Base-by-base conservation (phyloP, 2,329 filamentous ascomycete genomes). In the Botryotinia globosa region DNA sequence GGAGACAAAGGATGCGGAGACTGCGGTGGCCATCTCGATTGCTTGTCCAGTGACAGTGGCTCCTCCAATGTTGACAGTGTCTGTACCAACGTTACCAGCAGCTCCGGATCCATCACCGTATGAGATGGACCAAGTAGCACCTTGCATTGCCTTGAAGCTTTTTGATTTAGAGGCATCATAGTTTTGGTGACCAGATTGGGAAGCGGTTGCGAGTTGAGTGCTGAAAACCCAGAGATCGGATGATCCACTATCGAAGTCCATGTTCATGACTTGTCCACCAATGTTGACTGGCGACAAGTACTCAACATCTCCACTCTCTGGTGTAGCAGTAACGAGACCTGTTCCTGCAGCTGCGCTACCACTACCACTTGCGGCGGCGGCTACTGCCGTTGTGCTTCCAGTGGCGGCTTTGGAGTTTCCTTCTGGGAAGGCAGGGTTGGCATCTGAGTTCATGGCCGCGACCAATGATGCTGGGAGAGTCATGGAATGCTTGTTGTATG, bases 401-500 rank as follows among this genome's bases (percentile, higher is more conserved):
- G 56, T 72, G 54, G 72, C 25, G 22, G 71, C 66, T 72, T 75
- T 61, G 63, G 69, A 58, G 67, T 65, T 74, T 59, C 69, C 65
- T 51, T 65, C 68, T 56, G 58, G 68, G 71, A 67, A 44, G 20
- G 59, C 74, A 65, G 74, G 68, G 44, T 63, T 71, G n/a, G 37
- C 56, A 51, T 44, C 62, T n/a, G 63, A 45, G n/a, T 75, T 75
- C 76, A 79, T 75, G 29, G 81, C 81, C 45, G 82, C 83, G 68
- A 84, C 78, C 69, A 86, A 79, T 12, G 81, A 82, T 3, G 83
- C 77, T 3, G 85, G 82, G 63, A 87, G 82, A 54, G 83, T 82
- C 82, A 90, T 86, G 74, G 87, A 86, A 81, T 87, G 94, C 81
- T 94, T 94, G 77, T 85, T 82, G 80, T 91, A 90, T 25, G 91